Base-by-base conservation (phyloP, 305 asterid species). In the Euphrasia arctica region DNA sequence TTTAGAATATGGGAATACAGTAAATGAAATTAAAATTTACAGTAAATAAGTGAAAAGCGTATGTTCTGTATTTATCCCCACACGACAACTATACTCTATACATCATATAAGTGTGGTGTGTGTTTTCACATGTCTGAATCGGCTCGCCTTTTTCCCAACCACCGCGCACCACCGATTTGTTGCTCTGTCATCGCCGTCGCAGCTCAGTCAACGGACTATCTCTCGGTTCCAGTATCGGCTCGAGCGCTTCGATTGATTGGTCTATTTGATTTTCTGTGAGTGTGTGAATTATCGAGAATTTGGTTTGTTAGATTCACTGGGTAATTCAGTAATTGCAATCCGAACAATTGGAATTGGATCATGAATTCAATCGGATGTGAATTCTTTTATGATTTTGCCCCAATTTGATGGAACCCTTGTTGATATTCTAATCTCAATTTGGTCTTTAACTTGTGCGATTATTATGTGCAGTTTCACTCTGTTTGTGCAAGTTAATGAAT, bases 241-340 rank as follows among this genome's bases (percentile, higher is more conserved):
- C 11, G 3, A 11, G 47, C 49, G 68, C 45, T 48, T 51, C 41
- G 1, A 15, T 36, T 18, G 66, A 50, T 49, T 18, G 13, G 63
- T 54, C 64, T 58, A 18, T 7, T 64, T 64, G 73, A 62, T 68
- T 58, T 6, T 65, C 61, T 69, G 72, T 55, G 72, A 65, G 72
- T 61, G 72, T 61, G 50, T 34, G 22, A 18, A n/a, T 29, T 43
- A 68, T 52, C 42, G 50, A 43, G 47, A 28, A 56, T 48, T 14
- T 47, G 45, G 29, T 58, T 55, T 54, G 13, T 62, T 64, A 31
- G 63, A 72, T 39, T 62, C 54, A 54, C 27, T 73, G 3, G 4
- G 34, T 31, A 31, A 31, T 31, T 4, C 42, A 12, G 27, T 32
- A 58, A 61, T 60, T 43, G 60, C 57, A 32, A 48, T 48, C 54